Percentiles rank a stretch among this genome's conserved stretches.
phyloP scores from a whole-genome alignment of 768 basidiomycete species.

The Termitomyces sp. region DNA sequence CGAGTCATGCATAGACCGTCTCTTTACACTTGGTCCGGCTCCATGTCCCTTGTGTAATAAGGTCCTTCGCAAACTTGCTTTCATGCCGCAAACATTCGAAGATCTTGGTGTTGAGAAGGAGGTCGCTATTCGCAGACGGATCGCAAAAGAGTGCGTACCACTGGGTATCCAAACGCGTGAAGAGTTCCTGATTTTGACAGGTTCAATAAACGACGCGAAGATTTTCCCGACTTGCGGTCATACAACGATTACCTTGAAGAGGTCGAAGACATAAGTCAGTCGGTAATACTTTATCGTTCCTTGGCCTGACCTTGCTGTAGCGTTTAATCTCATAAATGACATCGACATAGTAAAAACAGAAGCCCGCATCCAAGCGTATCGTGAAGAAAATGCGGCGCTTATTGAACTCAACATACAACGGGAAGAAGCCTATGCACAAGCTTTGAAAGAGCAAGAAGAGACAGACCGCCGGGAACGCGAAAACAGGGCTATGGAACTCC shows the following conservation, averaged over 20 bases:
- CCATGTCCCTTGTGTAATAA: slow-evolving; percentile 93
- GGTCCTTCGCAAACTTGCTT: slow-evolving; percentile 88
- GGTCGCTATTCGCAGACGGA: slow-evolving; percentile 80
- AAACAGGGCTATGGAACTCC: slow-evolving; percentile 59
- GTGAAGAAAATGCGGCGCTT: slow-evolving; percentile 73
- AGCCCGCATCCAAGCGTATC: slow-evolving; percentile 73
- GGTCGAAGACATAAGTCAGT: slow-evolving; percentile 79
- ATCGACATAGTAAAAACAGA: slow-evolving; percentile 81
- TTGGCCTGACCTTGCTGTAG: slow-evolving; percentile 34
- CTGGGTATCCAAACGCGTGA: neutral
- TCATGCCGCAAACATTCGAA: slow-evolving; percentile 92
- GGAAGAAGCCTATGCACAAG: slow-evolving; percentile 71
- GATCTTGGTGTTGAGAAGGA: slow-evolving; percentile 93
- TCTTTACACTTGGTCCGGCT: slow-evolving; percentile 94
- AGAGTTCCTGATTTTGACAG: slow-evolving; percentile 33
- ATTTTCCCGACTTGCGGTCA: slow-evolving; percentile 72
- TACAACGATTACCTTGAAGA: slow-evolving; percentile 97
- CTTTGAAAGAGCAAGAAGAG: slow-evolving; percentile 77
- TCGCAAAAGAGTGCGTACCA: slow-evolving; percentile 77
- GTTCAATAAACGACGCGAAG: slow-evolving; percentile 91
- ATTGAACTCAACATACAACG: slow-evolving; percentile 84
- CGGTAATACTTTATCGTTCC: slow-evolving; percentile 5
- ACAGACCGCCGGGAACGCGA: slow-evolving; percentile 70
- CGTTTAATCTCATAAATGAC: slow-evolving; percentile 93
- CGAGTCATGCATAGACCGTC: slow-evolving; percentile 95